Base-by-base conservation (phyloP, 352 stramenopile genomes). In the Elongisporangium undulatum region DNA sequence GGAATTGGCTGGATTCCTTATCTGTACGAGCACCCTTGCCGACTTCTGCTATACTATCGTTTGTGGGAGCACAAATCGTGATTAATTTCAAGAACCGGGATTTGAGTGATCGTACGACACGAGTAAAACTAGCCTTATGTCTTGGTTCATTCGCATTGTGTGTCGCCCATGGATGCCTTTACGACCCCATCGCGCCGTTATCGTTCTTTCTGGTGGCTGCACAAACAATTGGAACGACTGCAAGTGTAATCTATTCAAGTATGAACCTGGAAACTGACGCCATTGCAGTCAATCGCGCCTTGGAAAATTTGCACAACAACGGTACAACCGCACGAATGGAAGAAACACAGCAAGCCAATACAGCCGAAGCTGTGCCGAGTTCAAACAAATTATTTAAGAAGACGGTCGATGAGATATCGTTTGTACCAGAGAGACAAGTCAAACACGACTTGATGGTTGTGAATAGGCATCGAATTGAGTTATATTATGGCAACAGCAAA, bases 401-500 rank as follows among this genome's bases (percentile, higher is more conserved):
- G n/a, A n/a, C n/a, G n/a, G n/a, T n/a, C n/a, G n/a, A n/a, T n/a
- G n/a, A n/a, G n/a, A n/a, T n/a, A n/a, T n/a, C n/a, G n/a, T n/a
- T n/a, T n/a, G n/a, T n/a, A n/a, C n/a, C n/a, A n/a, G n/a, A n/a
- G n/a, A n/a, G n/a, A n/a, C n/a, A n/a, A n/a, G n/a, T n/a, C n/a
- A n/a, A n/a, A n/a, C n/a, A n/a, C n/a, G n/a, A n/a, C n/a, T n/a
- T n/a, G n/a, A n/a, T n/a, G n/a, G n/a, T n/a, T n/a, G n/a, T n/a
- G n/a, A n/a, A n/a, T n/a, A n/a, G n/a, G n/a, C n/a, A n/a, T n/a
- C n/a, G n/a, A 59, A 26, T 20, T 49, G 60, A 4, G 59, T 53
- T 49, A 60, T 65, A 34, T 61, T 57, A 20, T 61, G 53, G 2
- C 59, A 10, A 54, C 45, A 34, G 56, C 39, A 16, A 49, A 54